phyloP scores from a whole-genome alignment of 2,329 filamentous ascomycete species.

The Penicillium sp. region DNA sequence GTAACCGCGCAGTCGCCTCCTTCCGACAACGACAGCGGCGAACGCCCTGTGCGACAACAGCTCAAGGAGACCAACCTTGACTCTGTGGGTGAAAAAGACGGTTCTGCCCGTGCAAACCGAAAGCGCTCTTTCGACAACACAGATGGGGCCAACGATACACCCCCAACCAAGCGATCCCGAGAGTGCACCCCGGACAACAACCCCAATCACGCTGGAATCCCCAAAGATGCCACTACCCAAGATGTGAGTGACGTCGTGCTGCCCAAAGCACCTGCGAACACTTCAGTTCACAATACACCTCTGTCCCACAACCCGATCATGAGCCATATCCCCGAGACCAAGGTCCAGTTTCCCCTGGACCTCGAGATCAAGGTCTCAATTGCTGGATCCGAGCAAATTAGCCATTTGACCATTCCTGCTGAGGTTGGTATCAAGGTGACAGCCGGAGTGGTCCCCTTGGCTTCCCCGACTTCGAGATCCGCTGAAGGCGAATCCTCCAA shows the following conservation, averaged over 20 bases:
- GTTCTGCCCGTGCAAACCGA: conserved; percentile 20
- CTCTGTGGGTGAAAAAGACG: conserved; percentile 20
- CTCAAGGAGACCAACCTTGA: conserved; percentile 63
- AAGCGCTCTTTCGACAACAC: conserved; percentile 38
- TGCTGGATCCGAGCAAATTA: background rate
- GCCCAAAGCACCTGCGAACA: background rate
- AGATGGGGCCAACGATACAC: conserved; percentile 30
- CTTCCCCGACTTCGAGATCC: background rate
- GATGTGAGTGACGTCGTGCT: conserved; percentile 1
- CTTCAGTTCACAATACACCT: background rate
- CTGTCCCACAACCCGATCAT: background rate
- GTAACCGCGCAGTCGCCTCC: conserved; percentile 29
- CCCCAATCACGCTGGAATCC: conserved; percentile 7
- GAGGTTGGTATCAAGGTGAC: background rate
- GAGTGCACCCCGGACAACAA: conserved; percentile 36
- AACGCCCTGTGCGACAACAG: conserved; percentile 61
- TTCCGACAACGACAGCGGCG: conserved; percentile 47
- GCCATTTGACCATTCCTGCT: background rate
- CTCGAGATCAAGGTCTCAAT: background rate
- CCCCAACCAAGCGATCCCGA: conserved; percentile 46
- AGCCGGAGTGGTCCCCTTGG: background rate
- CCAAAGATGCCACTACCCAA: background rate
- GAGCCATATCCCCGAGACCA: background rate
- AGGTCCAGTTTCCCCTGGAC: background rate
- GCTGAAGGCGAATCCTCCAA: background rate